Conservation (phyloP, 352 stramenopile genomes). For the Phytophthora cryptogea region DNA sequence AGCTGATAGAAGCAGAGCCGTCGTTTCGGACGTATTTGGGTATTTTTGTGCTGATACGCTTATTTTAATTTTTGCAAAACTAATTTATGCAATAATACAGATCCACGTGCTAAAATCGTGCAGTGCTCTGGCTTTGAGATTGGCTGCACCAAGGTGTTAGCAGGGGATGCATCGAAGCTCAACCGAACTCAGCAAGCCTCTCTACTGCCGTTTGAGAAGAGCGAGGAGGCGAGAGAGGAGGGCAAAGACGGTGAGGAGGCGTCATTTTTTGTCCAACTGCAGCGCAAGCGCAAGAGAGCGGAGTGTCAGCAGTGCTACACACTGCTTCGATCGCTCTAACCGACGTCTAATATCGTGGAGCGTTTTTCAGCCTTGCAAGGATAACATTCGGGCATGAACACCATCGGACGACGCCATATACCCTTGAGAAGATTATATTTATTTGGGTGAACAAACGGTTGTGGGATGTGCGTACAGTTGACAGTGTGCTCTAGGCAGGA, state of each 20-base stretch:
- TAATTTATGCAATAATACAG: background rate
- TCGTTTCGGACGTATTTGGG: background rate
- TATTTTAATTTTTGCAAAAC: background rate
- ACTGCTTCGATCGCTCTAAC: background rate
- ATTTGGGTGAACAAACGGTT: conserved; percentile 1
- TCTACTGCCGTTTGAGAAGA: background rate
- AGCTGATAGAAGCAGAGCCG: conserved; percentile 5
- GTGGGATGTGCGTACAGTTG: too few relatives aligned
- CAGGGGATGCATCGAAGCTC: background rate
- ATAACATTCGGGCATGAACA: conserved; percentile 9
- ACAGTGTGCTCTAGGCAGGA: too few relatives aligned
- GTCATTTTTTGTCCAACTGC: background rate
- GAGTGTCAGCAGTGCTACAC: background rate
- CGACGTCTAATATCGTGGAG: conserved; percentile 10
- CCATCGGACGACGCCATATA: background rate
- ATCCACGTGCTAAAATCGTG: background rate
- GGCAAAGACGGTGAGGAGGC: background rate
- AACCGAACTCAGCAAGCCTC: background rate
- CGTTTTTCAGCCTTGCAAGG: conserved; percentile 6
- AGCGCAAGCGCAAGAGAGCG: background rate
- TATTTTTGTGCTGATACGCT: background rate
- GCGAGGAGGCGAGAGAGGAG: background rate
- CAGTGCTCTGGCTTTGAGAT: conserved; percentile 4
- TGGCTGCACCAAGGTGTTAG: conserved; percentile 4
- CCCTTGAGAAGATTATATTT: conserved; percentile 9